Evolutionary conservation across 257 asterid genomes (phyloP).

Genomic region (Solanum pimpinellifolium): DNA sequence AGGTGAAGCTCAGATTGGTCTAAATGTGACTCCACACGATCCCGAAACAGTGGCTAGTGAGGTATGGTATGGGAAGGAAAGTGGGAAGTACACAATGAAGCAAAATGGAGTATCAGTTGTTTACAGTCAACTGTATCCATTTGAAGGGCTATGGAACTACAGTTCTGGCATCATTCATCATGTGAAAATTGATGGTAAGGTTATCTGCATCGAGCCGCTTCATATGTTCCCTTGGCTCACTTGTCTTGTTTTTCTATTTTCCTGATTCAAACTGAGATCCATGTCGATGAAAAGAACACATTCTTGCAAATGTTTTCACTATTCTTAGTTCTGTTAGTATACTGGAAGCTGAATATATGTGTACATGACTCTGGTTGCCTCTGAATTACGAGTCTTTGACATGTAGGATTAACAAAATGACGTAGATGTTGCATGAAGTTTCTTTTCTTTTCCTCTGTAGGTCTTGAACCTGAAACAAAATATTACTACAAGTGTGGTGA

Average conservation of each 20-base stretch:
- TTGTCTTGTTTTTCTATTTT: not conserved
- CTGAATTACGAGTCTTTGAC: not conserved
- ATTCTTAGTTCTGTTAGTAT: not conserved
- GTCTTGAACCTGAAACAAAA: slow-evolving; percentile 57
- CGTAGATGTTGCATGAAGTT: not conserved
- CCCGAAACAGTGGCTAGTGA: slow-evolving; percentile 62
- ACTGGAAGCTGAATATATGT: not conserved
- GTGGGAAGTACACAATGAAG: slow-evolving; percentile 34
- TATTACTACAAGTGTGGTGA: slow-evolving; percentile 87
- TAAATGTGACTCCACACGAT: slow-evolving; percentile 54
- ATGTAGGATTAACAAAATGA: not conserved
- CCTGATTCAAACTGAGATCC: not conserved
- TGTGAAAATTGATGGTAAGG: slow-evolving; percentile 58
- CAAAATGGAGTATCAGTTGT: slow-evolving; percentile 43
- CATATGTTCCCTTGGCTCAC: not conserved
- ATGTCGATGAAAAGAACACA: not conserved
- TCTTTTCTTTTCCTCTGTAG: slow-evolving; percentile 14
- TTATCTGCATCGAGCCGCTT: not conserved
- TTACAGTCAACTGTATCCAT: slow-evolving; percentile 72
- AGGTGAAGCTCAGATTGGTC: slow-evolving; percentile 74
- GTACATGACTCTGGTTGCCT: not conserved
- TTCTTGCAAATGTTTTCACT: not conserved
- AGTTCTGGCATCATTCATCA: slow-evolving; percentile 82
- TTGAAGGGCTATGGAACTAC: slow-evolving; percentile 75
- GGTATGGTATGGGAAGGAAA: slow-evolving; percentile 65